Evolutionary conservation across 371 early-diverging fungal genomes (phyloP).

Genomic region (Saksenaea oblongispora): DNA sequence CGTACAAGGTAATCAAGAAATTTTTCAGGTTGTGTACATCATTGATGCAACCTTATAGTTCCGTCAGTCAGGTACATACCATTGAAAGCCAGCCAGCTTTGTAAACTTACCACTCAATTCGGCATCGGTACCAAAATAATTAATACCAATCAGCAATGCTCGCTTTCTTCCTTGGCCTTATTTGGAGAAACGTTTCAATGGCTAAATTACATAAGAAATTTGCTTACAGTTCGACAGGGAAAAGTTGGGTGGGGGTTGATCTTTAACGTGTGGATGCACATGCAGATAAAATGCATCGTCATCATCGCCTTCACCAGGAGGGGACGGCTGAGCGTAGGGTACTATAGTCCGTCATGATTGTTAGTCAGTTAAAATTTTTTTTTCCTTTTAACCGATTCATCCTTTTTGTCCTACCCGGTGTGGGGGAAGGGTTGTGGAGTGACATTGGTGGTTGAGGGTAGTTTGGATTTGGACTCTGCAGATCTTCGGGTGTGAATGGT

Average conservation of each 20-base stretch:
- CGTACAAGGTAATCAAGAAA: slow-evolving; percentile 67
- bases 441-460: slow-evolving; percentile 30
- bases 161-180: slow-evolving; percentile 67
- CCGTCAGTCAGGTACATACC: neutral
- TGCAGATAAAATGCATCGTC: slow-evolving; percentile 31
- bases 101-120: slow-evolving; percentile 60
- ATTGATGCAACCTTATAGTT: slow-evolving; percentile 78
- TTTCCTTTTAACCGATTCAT: neutral
- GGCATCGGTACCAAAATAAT: slow-evolving; percentile 74
- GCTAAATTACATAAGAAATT: neutral
- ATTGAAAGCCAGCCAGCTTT: neutral
- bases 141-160: slow-evolving; percentile 92
- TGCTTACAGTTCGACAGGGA: slow-evolving; percentile 71
- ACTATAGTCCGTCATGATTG: slow-evolving; percentile 13
- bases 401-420: slow-evolving; percentile 20
- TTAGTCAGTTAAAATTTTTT: slow-evolving; percentile 5
- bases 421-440: slow-evolving; percentile 28
- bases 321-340: slow-evolving; percentile 20
- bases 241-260: slow-evolving; percentile 36
- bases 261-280: slow-evolving; percentile 33
- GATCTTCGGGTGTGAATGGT: neutral
- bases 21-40: slow-evolving; percentile 85
- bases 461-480: slow-evolving; percentile 20
- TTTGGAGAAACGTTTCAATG: neutral
- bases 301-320: slow-evolving; percentile 3